phyloP scores from a whole-genome alignment of 1,139 yeast genomes.

The Kodamaea alishanica region DNA sequence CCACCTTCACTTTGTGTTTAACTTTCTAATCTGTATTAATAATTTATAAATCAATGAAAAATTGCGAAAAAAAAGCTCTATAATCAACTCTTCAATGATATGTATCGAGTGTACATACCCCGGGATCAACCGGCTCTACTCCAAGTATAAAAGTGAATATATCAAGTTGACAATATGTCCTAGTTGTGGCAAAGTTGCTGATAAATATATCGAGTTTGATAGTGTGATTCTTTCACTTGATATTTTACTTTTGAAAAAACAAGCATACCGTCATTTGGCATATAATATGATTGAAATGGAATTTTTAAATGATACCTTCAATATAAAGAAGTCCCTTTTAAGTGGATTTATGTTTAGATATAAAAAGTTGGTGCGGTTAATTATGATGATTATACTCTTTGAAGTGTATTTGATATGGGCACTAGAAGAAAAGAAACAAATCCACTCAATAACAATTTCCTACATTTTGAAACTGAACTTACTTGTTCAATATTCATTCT shows the following conservation, averaged over 20 bases:
- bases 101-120: slow-evolving; percentile 82
- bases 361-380: slow-evolving; percentile 41
- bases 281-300: slow-evolving; percentile 58
- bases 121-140: slow-evolving; percentile 57
- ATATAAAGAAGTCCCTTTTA: not conserved
- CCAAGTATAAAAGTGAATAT: slow-evolving; percentile 71
- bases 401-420: slow-evolving; percentile 95
- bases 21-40: not conserved
- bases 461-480: slow-evolving; percentile 45
- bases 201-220: slow-evolving; percentile 89
- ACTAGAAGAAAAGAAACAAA: slow-evolving; percentile 62
- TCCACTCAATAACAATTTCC: slow-evolving; percentile 23
- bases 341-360: slow-evolving; percentile 14
- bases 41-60: not conserved
- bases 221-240: slow-evolving; percentile 81
- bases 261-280: slow-evolving; percentile 85
- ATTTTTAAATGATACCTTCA: slow-evolving; percentile 15
- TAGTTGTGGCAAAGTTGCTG: slow-evolving; percentile 71
- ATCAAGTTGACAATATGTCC: slow-evolving; percentile 78
- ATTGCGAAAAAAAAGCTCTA: not conserved
- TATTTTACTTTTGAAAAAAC: slow-evolving; percentile 74
- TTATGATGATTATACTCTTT: slow-evolving; percentile 68
- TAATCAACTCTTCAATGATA: slow-evolving; percentile 49
- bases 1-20: slow-evolving; percentile 39
- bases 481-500: slow-evolving; percentile 60